Evolutionary conservation across 352 stramenopile species (phyloP).

Genomic region (Phytophthora foliorum): DNA sequence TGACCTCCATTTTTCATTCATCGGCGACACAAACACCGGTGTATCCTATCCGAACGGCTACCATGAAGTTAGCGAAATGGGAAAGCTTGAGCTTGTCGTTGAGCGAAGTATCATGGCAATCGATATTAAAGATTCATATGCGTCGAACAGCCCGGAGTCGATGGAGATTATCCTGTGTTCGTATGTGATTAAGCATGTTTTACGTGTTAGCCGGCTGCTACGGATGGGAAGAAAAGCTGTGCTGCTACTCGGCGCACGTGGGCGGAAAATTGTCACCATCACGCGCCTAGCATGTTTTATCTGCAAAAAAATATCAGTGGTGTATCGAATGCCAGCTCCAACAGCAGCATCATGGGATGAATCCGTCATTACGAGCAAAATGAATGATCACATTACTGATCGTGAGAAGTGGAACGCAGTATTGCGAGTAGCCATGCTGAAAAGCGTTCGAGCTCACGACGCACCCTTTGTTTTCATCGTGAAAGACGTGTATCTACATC

Average conservation of each 20-base stretch:
- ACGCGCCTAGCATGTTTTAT: conserved; percentile 63
- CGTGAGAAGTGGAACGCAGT: conserved; percentile 41
- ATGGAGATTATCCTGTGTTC: conserved; percentile 65
- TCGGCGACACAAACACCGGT: conserved; percentile 53
- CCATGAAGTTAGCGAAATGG: conserved; percentile 62
- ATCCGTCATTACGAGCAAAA: not conserved
- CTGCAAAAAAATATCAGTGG: conserved; percentile 45
- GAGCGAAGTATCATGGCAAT: conserved; percentile 72
- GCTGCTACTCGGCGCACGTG: conserved; percentile 54
- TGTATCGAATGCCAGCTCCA: conserved; percentile 40
- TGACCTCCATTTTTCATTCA: conserved; percentile 65
- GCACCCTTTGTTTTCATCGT: conserved; percentile 63
- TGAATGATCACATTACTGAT: not conserved
- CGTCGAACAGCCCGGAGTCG: conserved; percentile 27
- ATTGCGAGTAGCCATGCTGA: conserved; percentile 55
- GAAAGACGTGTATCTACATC: conserved; percentile 52
- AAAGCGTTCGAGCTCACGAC: conserved; percentile 47
- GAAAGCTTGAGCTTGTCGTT: conserved; percentile 60
- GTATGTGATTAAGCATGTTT: conserved; percentile 64
- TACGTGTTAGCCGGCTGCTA: conserved; percentile 62
- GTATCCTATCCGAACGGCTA: conserved; percentile 58
- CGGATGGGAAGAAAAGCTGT: conserved; percentile 45
- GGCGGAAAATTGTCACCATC: conserved; percentile 64
- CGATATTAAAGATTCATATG: conserved; percentile 37
- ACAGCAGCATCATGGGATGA: not conserved